A percentile compares a stretch with the other conserved stretches of the same genome.
phyloP scores from a whole-genome alignment of 2,329 filamentous ascomycete genomes.

The Cladosporium halotolerans region DNA sequence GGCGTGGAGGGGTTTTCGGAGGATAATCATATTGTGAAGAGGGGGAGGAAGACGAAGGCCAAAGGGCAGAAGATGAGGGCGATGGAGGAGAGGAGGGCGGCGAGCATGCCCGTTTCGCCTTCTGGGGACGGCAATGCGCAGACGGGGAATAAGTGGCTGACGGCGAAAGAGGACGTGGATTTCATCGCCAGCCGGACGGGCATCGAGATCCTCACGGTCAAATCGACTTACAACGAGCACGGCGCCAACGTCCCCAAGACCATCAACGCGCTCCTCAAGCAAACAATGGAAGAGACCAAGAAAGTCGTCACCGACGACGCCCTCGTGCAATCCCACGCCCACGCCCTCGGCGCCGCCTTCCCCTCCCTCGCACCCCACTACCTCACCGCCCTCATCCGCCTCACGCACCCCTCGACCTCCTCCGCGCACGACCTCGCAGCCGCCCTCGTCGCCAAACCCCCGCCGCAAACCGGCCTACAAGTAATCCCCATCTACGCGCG shows the following conservation, averaged over 20 bases:
- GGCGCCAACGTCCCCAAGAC: constrained; percentile 51
- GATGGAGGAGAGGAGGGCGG: constrained; percentile 21
- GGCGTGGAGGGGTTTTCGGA: constrained; percentile 78
- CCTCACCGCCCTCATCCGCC: constrained; percentile 47
- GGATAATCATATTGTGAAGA: constrained; percentile 40
- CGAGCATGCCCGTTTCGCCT: constrained; percentile 25
- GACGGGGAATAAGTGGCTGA: constrained; percentile 52
- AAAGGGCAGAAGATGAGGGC: constrained; percentile 32
- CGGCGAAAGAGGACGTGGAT: constrained; percentile 51
- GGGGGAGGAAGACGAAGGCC: constrained; percentile 41
- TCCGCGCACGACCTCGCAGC: constrained; percentile 56
- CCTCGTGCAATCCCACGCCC: constrained; percentile 43
- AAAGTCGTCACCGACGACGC: constrained; percentile 35
- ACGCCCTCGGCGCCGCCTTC: constrained; percentile 51
- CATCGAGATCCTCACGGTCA: constrained; percentile 41
- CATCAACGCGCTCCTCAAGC: constrained; percentile 48
- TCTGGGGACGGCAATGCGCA: constrained; percentile 15
- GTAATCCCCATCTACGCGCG: constrained; percentile 44
- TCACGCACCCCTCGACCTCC: constrained; percentile 52
- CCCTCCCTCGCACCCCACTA: constrained; percentile 44
- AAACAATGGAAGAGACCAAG: constrained; percentile 38
- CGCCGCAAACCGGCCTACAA: constrained; percentile 32
- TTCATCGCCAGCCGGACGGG: constrained; percentile 52
- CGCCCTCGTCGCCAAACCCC: constrained; percentile 41
- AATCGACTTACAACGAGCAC: constrained; percentile 54